phyloP scores from a whole-genome alignment of 140 eudicot genomes.

The Anethum foeniculum region DNA sequence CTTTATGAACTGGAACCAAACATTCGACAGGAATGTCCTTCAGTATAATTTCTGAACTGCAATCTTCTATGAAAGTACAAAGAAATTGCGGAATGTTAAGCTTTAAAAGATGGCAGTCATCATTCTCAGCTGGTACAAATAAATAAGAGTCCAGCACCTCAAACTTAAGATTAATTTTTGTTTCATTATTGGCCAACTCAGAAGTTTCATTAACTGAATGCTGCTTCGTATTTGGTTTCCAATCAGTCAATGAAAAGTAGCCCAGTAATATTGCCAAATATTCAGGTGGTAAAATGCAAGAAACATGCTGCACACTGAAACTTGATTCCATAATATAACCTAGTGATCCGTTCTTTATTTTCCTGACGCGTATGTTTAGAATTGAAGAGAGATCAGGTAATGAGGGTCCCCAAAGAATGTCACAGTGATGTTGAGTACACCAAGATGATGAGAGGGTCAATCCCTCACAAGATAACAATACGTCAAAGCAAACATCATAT shows the following conservation, averaged over 20 bases:
- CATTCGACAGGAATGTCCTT: slow-evolving; percentile 53
- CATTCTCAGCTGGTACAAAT: slow-evolving; percentile 42
- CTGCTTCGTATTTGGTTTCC: slow-evolving; percentile 35
- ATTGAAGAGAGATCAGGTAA: slow-evolving; percentile 49
- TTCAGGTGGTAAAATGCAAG: slow-evolving; percentile 76
- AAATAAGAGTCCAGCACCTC: slow-evolving; percentile 69
- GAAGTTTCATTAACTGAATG: slow-evolving; percentile 12
- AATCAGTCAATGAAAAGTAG: slow-evolving; percentile 78
- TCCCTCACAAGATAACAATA: slow-evolving; percentile 64
- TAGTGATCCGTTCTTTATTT: slow-evolving; percentile 20
- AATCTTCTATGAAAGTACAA: slow-evolving; percentile 34
- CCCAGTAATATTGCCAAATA: slow-evolving; percentile 72
- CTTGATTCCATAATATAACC: slow-evolving; percentile 38
- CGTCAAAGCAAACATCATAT: slow-evolving; percentile 41
- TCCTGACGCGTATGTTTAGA: slow-evolving; percentile 56
- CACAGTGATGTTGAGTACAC: slow-evolving; percentile 46
- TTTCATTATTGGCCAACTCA: slow-evolving; percentile 12
- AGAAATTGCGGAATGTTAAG: slow-evolving; percentile 51
- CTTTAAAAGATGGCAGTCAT: slow-evolving; percentile 46
- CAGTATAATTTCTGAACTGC: slow-evolving; percentile 24
- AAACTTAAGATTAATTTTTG: slow-evolving; percentile 37
- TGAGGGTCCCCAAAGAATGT: slow-evolving; percentile 72
- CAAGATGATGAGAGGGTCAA: slow-evolving; percentile 52
- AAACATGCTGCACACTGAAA: slow-evolving; percentile 69
- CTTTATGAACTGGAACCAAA: slow-evolving; percentile 36